Evolutionary conservation across 257 asterid genomes (phyloP).

Genomic region (Solanum neorickii): DNA sequence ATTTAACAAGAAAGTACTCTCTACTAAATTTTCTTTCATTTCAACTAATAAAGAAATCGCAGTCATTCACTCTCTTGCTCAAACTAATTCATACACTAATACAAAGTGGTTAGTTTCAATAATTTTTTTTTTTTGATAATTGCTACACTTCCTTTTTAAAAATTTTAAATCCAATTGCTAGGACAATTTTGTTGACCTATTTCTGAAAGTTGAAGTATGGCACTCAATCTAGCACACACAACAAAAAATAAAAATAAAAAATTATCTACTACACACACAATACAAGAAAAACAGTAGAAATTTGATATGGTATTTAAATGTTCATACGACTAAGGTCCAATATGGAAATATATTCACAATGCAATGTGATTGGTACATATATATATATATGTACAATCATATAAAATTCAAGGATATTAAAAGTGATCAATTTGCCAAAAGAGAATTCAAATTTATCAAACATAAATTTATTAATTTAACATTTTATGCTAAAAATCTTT

Average conservation of each 20-base stretch:
- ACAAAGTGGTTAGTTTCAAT: background rate
- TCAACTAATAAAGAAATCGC: too few relatives aligned
- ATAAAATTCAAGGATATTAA: background rate
- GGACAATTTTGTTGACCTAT: background rate
- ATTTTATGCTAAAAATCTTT: background rate
- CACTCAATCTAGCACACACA: too few relatives aligned
- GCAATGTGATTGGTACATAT: background rate
- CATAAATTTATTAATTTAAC: background rate
- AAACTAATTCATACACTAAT: background rate
- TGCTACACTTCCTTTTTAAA: background rate
- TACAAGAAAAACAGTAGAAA: background rate
- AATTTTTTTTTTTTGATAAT: too few relatives aligned
- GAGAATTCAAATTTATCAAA: background rate
- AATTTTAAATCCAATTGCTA: background rate
- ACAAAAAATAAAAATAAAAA: too few relatives aligned
- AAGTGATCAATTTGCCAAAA: background rate
- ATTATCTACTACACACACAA: background rate
- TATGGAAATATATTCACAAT: background rate
- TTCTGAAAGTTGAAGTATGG: too few relatives aligned
- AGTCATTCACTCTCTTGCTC: background rate
- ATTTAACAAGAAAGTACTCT: background rate
- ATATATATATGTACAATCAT: background rate
- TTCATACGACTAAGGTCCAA: background rate
- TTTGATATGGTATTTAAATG: background rate
- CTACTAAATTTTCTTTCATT: background rate